Evolutionary conservation across 768 basidiomycete genomes (phyloP).

Genomic region (Phlegmacium glaucopus): DNA sequence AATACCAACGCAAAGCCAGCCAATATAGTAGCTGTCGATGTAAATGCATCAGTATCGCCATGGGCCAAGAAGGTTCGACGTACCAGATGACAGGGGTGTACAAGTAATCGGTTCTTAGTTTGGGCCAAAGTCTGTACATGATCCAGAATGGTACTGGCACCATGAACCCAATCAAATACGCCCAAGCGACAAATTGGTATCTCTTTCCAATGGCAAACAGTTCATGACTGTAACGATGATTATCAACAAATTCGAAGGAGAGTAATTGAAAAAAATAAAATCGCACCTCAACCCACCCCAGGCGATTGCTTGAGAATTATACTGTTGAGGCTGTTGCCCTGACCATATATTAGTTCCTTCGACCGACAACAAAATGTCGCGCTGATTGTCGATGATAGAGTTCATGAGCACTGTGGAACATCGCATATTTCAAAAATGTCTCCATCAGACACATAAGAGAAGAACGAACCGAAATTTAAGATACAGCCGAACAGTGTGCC

Average conservation of each 20-base stretch:
- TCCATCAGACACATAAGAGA: neutral
- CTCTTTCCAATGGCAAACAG: slow-evolving; percentile 40
- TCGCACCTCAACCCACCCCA: slow-evolving; percentile 46
- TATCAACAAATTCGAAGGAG: neutral
- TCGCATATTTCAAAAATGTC: neutral
- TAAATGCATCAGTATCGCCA: neutral
- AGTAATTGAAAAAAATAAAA: neutral
- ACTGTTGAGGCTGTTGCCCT: slow-evolving; percentile 47
- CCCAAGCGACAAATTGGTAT: slow-evolving; percentile 49
- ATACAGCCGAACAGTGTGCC: slow-evolving; percentile 48
- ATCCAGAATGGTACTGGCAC: slow-evolving; percentile 56
- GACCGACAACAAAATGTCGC: slow-evolving; percentile 47
- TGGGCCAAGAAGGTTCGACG: neutral
- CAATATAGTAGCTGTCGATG: slow-evolving; percentile 38
- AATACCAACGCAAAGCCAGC: slow-evolving; percentile 49
- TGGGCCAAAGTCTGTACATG: slow-evolving; percentile 40
- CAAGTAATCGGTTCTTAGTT: slow-evolving; percentile 41
- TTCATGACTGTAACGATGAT: slow-evolving; percentile 28
- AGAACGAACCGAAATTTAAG: slow-evolving; percentile 39
- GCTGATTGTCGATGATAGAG: slow-evolving; percentile 49
- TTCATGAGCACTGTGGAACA: slow-evolving; percentile 49
- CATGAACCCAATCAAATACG: slow-evolving; percentile 44
- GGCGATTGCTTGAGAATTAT: slow-evolving; percentile 48
- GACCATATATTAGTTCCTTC: slow-evolving; percentile 55
- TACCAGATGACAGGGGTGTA: slow-evolving; percentile 46